Conservation (phyloP, 352 stramenopile genomes). For the Blastocystis sp. region DNA sequence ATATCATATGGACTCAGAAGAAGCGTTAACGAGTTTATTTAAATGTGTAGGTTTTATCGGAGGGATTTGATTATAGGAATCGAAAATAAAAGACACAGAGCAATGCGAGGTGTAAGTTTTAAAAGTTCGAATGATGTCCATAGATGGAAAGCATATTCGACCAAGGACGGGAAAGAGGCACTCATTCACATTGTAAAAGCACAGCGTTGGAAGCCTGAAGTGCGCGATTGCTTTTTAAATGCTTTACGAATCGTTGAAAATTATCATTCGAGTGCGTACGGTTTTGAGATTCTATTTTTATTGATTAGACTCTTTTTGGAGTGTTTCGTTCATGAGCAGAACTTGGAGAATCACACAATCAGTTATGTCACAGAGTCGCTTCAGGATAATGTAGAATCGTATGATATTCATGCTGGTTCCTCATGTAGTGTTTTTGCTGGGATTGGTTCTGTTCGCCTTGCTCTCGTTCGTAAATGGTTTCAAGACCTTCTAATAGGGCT, state of each 20-base stretch:
- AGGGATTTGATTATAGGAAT: not conserved
- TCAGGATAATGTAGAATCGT: constrained; percentile 14
- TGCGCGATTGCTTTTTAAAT: constrained; percentile 30
- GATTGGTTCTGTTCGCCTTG: constrained; percentile 20
- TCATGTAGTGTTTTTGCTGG: not conserved
- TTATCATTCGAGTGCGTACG: not conserved
- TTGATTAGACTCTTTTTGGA: constrained; percentile 19
- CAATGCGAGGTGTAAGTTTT: constrained; percentile 1
- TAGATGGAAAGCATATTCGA: constrained; percentile 52
- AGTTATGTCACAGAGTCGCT: constrained; percentile 35
- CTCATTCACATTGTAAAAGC: not conserved
- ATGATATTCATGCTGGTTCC: not conserved
- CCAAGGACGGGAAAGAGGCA: constrained; percentile 38
- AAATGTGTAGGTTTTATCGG: not conserved
- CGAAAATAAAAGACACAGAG: not conserved
- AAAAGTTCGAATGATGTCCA: not conserved
- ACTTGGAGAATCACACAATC: not conserved
- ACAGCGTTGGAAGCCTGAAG: constrained; percentile 13
- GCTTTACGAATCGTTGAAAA: constrained; percentile 16
- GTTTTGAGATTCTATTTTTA: not conserved
- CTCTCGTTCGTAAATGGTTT: constrained; percentile 9
- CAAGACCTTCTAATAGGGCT: constrained; percentile 14
- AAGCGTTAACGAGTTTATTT: not conserved
- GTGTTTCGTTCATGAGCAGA: not conserved
- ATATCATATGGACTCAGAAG: not conserved